Conservation (phyloP, 2,329 filamentous ascomycete species). For the Pyrenochaeta sp. region DNA sequence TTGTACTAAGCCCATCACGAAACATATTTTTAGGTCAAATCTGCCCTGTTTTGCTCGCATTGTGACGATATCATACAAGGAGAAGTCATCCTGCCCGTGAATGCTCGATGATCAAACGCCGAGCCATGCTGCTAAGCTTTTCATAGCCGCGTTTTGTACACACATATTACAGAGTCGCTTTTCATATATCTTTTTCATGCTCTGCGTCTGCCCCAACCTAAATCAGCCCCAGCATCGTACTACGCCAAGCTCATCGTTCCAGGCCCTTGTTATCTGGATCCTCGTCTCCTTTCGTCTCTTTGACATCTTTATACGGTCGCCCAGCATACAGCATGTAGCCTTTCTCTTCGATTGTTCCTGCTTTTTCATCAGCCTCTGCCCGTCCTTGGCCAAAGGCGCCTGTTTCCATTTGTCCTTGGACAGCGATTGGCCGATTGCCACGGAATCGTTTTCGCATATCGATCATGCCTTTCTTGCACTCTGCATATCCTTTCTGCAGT, state of each 20-base stretch:
- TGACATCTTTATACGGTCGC: constrained; percentile 38
- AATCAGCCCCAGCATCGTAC: background rate
- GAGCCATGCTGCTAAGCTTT: constrained; percentile 13
- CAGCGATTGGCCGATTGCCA: constrained; percentile 82
- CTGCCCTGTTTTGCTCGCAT: background rate
- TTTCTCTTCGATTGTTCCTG: constrained; percentile 48
- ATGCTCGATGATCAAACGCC: constrained; percentile 14
- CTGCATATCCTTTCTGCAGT: constrained; percentile 86
- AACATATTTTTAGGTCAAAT: background rate
- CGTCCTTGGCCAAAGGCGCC: constrained; percentile 42
- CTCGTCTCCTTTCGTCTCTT: constrained; percentile 40
- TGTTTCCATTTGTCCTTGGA: constrained; percentile 43
- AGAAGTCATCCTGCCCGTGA: background rate
- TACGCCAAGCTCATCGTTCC: constrained; percentile 17
- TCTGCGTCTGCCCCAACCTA: background rate
- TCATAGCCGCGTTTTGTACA: background rate
- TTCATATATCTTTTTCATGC: background rate
- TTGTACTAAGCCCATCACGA: too few species aligned
- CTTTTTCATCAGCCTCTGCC: constrained; percentile 41
- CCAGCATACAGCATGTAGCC: constrained; percentile 51
- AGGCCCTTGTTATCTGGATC: constrained; percentile 31
- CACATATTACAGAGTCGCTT: background rate
- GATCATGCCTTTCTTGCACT: constrained; percentile 95
- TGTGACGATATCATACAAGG: constrained; percentile 21
- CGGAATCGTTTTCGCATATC: constrained; percentile 99